A percentile compares a stretch with the other conserved stretches of the same genome.
phyloP scores from a whole-genome alignment of 345 rosid species.

The Sonneratia alba region DNA sequence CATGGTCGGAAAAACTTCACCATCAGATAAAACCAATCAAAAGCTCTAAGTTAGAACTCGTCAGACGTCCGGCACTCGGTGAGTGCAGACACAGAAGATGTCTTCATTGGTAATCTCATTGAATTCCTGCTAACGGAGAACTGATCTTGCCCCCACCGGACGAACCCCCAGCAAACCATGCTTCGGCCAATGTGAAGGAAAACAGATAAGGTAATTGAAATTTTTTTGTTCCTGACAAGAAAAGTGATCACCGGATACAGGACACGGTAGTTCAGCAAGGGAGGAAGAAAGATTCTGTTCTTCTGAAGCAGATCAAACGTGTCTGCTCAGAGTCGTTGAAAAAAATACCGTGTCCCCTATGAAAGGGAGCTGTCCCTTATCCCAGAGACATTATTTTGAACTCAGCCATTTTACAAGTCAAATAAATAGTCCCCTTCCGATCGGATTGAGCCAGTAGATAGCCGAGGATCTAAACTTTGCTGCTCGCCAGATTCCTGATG shows the following conservation, averaged over 20 bases:
- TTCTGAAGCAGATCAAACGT: neutral
- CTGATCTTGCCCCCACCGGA: neutral
- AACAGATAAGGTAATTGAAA: neutral
- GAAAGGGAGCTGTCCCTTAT: constrained; percentile 18
- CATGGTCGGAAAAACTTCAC: too few relatives aligned
- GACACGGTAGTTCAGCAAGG: neutral
- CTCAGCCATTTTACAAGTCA: constrained; percentile 17
- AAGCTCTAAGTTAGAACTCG: too few relatives aligned
- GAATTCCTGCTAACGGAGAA: too few relatives aligned
- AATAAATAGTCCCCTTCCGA: neutral
- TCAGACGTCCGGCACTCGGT: too few relatives aligned
- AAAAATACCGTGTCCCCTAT: neutral
- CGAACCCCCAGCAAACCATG: neutral
- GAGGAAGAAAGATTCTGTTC: neutral
- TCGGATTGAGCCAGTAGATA: neutral
- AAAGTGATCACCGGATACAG: neutral
- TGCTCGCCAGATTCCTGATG: constrained; percentile 62
- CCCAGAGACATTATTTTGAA: constrained; percentile 25
- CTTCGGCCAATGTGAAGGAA: neutral
- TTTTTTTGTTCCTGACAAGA: neutral
- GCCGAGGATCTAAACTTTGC: constrained; percentile 14
- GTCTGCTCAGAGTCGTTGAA: neutral
- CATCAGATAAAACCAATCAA: too few relatives aligned
- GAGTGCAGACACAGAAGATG: too few relatives aligned
- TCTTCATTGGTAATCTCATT: too few relatives aligned